Evolutionary conservation across 1,284 basidiomycete species (phyloP).

Genomic region (Heterobasidion occidentale): DNA sequence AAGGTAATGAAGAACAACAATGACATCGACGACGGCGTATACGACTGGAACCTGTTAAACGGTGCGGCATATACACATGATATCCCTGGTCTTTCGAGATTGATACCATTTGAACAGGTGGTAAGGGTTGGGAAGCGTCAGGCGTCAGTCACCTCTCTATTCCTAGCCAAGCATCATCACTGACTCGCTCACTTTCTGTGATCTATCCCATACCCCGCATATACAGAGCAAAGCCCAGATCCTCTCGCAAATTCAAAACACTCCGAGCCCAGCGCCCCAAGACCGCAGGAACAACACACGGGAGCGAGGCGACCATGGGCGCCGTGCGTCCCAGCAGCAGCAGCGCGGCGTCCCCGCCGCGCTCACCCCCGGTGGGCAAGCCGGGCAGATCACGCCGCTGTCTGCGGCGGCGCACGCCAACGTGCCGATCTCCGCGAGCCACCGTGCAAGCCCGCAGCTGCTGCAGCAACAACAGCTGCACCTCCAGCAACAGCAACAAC

Average conservation of each 20-base stretch:
- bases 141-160: conserved; percentile 41
- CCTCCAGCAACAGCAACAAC: too few species aligned
- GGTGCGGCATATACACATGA: conserved; percentile 24
- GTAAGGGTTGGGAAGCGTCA: conserved; percentile 91
- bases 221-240: conserved; percentile 45
- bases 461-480: too few species aligned
- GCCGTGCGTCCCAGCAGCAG: conserved; percentile 56
- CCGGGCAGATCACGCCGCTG: conserved; percentile 54
- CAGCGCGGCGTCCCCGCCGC: conserved; percentile 48
- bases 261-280: conserved; percentile 30
- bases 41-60: conserved; percentile 89
- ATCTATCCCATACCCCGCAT: too few species aligned
- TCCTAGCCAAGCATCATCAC: neutral
- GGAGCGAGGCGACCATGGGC: conserved; percentile 40
- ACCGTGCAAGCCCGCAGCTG: conserved; percentile 23
- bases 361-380: conserved; percentile 42
- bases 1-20: conserved; percentile 88
- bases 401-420: conserved; percentile 70
- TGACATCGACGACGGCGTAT: conserved; percentile 83
- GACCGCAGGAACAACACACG: conserved; percentile 49
- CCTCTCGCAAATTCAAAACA: conserved; percentile 52
- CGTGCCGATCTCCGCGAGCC: conserved; percentile 50
- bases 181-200: too few species aligned
- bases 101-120: conserved; percentile 38
- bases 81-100: neutral